Evolutionary conservation across 495 filamentous ascomycete genomes (phyloP).

Genomic region (Aspergillus ellipticus): DNA sequence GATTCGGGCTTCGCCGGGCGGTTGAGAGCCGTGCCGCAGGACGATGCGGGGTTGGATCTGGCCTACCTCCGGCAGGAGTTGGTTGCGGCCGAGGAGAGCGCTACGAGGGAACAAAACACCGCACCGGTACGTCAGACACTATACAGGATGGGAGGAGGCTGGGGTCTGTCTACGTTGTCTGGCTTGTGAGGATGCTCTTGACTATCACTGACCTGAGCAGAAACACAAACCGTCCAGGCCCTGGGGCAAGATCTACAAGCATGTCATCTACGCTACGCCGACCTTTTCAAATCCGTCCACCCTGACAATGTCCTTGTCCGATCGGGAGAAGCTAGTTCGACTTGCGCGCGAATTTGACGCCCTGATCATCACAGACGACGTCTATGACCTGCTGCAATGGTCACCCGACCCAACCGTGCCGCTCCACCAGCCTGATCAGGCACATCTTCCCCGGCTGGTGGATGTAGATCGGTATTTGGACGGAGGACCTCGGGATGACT

Average conservation of each 20-base stretch:
- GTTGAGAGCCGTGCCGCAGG: constrained; percentile 65
- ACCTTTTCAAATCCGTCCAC: constrained; percentile 80
- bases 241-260: constrained; percentile 68
- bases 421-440: constrained; percentile 28
- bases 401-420: constrained; percentile 31
- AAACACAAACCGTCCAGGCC: constrained; percentile 38
- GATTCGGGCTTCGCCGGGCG: constrained; percentile 65
- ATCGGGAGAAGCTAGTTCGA: constrained; percentile 58
- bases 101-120: constrained; percentile 24
- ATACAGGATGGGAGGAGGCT: neutral
- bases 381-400: constrained; percentile 88
- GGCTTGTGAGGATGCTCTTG: neutral
- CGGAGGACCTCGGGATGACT: constrained; percentile 51
- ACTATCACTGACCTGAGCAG: constrained; percentile 16
- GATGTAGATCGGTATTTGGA: constrained; percentile 69
- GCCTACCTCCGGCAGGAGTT: constrained; percentile 50
- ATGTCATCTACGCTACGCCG: constrained; percentile 79
- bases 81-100: constrained; percentile 33
- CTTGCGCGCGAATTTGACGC: constrained; percentile 72
- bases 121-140: constrained; percentile 33
- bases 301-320: constrained; percentile 62
- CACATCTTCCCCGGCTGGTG: constrained; percentile 64
- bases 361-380: constrained; percentile 79
- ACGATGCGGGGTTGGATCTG: constrained; percentile 70
- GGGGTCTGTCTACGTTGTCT: neutral